Base-by-base conservation (phyloP, 371 early-diverging fungal species). In the Smittium culicis region DNA sequence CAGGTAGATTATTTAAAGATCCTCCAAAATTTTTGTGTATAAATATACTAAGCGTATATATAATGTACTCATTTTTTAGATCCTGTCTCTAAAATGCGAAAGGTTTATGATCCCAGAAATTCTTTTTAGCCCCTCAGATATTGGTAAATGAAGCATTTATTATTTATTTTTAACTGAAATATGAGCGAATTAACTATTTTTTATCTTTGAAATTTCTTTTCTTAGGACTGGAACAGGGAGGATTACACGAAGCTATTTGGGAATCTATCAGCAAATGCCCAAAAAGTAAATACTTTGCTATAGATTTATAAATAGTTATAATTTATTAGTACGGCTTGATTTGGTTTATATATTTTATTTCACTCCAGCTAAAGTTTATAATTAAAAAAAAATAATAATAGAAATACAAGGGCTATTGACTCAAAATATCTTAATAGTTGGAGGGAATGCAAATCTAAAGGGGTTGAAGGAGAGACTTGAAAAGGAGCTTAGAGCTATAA, bases 51-150 rank as follows among this genome's bases (percentile, higher is more conserved):
- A n/a, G n/a, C n/a, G n/a, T n/a, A n/a, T n/a, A n/a, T n/a, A n/a
- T n/a, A n/a, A n/a, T n/a, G n/a, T n/a, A n/a, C n/a, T n/a, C 20
- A 14, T 20, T 45, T 45, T 33, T 35, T 89, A 92, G 70, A 74
- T 88, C 5, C 70, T 92, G 65, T 73, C 78, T 2, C 85, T 92
- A 85, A 85, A 87, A 67, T 88, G 88, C 68, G 93, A 92, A 72
- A 82, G 93, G 31, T 90, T 92, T 66, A 86, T 87, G 65, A 82
- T 92, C 14, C 90, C 93, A 0, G 93, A 92, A 70, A 79, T 90
- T 27, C 77, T 92, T 29, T 89, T 92, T 72, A 77, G 87, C 70
- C 93, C 93, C 0, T 81, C 86, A 0, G 90, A 92, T 72, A 86
- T 91, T 65, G 89, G 90, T 77, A 75, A 32, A 2, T 8, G 33